Base-by-base conservation (phyloP, 2,329 filamentous ascomycete genomes). In the Colletotrichum plurivorum region DNA sequence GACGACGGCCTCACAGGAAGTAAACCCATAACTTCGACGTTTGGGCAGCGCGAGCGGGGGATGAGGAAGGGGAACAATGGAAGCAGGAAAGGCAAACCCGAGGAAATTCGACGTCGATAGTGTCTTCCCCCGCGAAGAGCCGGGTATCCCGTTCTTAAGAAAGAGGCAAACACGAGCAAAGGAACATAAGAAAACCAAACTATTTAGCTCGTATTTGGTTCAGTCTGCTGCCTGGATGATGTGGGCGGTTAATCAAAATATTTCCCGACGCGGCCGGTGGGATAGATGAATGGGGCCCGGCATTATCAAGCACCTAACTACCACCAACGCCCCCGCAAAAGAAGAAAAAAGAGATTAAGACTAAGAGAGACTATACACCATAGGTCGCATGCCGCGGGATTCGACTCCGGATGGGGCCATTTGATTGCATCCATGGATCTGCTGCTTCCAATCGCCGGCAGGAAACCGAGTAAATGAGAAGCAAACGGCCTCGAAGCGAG, bases 1-100 rank as follows among this genome's bases (percentile, higher is more conserved):
- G 61, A 54, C 49, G 49, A 54, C n/a, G 49, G 25, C 22, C 66
- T 65, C 9, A 66, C 16, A 15, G 54, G 43, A 22, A 69, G 18
- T 12, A 66, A 39, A 36, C 52, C 36, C 62, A 69, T 54, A 20
- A 22, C 43, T 8, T n/a, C 46, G 10, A 4, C 7, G 41, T 43
- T 43, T 18, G 45, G 41, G 25, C 18, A n/a, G 5, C 43, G 22
- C 4, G 4, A 2, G 22, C 3, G 22, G 25, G 5, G 12, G 15
- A 27, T 51, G 6, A 7, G 12, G 22, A 25, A 52, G 39, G 39
- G 3, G 13, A 54, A 45, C 39, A 41, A 8, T 20, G 46, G 12
- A 22, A 53, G 31, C 31, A 45, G 46, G 45, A 18, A 22, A 49
- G 10, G 25, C 31, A 36, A 36, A 36, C 31, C 10, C 31, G 31